A percentile compares a stretch with the other conserved stretches of the same genome.
phyloP scores from a whole-genome alignment of 1,139 yeast genomes.

The Candida freyschussii region DNA sequence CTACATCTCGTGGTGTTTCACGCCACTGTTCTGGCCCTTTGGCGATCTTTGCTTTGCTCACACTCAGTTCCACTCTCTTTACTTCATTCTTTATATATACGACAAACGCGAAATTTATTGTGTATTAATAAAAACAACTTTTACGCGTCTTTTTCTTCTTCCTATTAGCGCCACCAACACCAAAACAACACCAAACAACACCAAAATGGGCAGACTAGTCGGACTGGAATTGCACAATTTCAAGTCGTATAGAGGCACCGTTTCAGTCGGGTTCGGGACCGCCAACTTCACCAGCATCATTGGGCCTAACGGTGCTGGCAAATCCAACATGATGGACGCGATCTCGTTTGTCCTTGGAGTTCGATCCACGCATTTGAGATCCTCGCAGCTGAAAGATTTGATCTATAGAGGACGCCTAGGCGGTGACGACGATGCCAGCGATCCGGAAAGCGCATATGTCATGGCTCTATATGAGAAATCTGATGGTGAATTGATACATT shows the following conservation, averaged over 20 bases:
- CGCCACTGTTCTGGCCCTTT: too few species aligned
- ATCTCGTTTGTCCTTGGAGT: conserved; percentile 93
- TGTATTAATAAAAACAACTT: conserved; percentile 2
- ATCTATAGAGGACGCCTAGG: conserved; percentile 60
- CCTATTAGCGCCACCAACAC: neutral
- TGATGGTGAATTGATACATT: conserved; percentile 46
- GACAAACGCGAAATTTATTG: conserved; percentile 2
- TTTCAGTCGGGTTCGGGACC: conserved; percentile 76
- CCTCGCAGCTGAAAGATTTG: conserved; percentile 67
- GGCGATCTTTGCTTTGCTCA: too few species aligned
- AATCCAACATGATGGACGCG: conserved; percentile 98
- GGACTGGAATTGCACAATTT: conserved; percentile 79
- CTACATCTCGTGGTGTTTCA: too few species aligned
- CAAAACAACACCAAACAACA: neutral
- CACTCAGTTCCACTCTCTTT: too few species aligned
- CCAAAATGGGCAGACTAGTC: conserved; percentile 64
- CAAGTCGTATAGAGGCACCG: conserved; percentile 81
- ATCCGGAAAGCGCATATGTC: conserved; percentile 72
- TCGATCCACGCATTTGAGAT: conserved; percentile 70
- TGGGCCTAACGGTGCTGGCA: conserved; percentile 98
- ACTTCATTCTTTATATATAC: too few species aligned
- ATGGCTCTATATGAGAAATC: conserved; percentile 68
- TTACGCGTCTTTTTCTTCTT: neutral
- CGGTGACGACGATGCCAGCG: conserved; percentile 26
- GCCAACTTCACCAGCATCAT: conserved; percentile 85